Conservation (phyloP, 1,284 basidiomycete species). For the Moniliophthora roreri region DNA sequence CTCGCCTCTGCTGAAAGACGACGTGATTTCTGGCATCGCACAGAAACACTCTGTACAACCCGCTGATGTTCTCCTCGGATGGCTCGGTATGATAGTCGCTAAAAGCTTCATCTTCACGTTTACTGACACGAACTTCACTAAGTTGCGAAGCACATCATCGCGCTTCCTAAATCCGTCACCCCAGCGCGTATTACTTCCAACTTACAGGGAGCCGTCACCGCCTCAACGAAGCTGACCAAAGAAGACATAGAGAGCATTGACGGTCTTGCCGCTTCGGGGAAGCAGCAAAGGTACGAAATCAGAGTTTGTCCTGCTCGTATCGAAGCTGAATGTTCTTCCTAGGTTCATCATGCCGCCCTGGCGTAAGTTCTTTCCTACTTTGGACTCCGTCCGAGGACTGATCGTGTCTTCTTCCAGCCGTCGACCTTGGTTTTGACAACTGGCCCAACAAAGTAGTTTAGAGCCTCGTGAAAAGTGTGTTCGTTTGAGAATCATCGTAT, state of each 20-base stretch:
- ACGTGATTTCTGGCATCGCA: constrained; percentile 64
- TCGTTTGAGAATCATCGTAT: neutral
- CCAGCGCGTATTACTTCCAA: constrained; percentile 74
- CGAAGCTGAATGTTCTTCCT: neutral
- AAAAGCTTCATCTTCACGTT: constrained; percentile 6
- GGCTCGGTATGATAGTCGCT: constrained; percentile 43
- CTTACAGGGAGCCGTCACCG: constrained; percentile 51
- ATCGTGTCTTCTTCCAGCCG: constrained; percentile 34
- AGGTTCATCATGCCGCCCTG: constrained; percentile 65
- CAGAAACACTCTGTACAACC: constrained; percentile 57
- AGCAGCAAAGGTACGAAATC: constrained; percentile 54
- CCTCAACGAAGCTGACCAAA: constrained; percentile 48
- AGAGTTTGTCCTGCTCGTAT: constrained; percentile 13
- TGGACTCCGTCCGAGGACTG: constrained; percentile 4
- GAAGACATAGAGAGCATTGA: constrained; percentile 68
- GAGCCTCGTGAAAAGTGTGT: no score
- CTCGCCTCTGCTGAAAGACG: constrained; percentile 71
- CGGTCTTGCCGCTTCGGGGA: constrained; percentile 65
- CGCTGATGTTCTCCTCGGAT: constrained; percentile 70
- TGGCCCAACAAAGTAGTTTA: constrained; percentile 37
- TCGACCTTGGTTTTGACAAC: constrained; percentile 70
- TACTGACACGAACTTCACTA: neutral
- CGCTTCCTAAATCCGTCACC: constrained; percentile 79
- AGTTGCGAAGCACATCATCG: constrained; percentile 67
- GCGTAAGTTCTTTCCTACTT: constrained; percentile 44